Percentiles rank a stretch among this genome's conserved stretches.
phyloP scores from a whole-genome alignment of 2,329 filamentous ascomycete species.

The Epichloe aotearoae region DNA sequence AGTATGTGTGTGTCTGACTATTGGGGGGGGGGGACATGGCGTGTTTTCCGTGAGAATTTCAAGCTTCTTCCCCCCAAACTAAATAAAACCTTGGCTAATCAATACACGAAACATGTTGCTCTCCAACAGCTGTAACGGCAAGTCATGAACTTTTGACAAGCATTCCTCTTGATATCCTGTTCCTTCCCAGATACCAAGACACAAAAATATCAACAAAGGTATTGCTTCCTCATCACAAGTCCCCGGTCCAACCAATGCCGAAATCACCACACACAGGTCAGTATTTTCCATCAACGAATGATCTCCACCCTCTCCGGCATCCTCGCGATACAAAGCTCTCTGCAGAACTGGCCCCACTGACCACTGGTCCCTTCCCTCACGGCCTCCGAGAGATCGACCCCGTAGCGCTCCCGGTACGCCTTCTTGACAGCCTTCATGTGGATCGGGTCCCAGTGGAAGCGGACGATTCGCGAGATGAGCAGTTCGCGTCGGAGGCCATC shows the following conservation, averaged over 20 bases:
- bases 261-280: neutral
- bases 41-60: no score
- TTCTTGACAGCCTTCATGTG: slow-evolving; percentile 71
- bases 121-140: no score
- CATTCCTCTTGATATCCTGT: no score
- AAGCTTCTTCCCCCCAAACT: no score
- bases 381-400: slow-evolving; percentile 59
- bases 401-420: slow-evolving; percentile 70
- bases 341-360: slow-evolving; percentile 66
- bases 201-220: no score
- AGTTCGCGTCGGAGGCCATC: slow-evolving; percentile 69
- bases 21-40: neutral
- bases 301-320: slow-evolving; percentile 29
- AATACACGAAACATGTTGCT: no score
- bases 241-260: no score
- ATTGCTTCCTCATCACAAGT: no score
- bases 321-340: slow-evolving; percentile 51
- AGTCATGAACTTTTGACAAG: no score
- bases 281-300: neutral
- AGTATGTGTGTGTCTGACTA: no score
- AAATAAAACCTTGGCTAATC: no score
- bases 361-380: slow-evolving; percentile 64
- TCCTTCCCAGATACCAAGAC: no score
- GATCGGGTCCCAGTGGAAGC: slow-evolving; percentile 81
- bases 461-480: slow-evolving; percentile 74